Percentiles rank a stretch among this genome's conserved stretches.
These are phyloP conservation scores for Linderina pennispora DNA, from an alignment of 192 early-diverging fungal species.

Conservation along the genomic window DNA sequence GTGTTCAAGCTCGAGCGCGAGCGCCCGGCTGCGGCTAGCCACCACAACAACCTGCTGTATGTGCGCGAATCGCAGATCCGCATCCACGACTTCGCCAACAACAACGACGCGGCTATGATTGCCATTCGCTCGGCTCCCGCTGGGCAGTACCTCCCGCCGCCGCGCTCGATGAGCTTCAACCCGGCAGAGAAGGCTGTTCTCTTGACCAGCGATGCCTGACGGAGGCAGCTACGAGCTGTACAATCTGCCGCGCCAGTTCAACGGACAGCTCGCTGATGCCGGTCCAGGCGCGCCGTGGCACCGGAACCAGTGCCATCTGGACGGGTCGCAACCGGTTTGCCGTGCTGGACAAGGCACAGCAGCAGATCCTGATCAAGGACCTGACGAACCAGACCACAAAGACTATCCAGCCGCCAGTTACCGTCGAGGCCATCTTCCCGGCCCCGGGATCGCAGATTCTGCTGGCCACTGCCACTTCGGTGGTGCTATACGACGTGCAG, in stretches of 20 bases:
- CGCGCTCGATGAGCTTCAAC: conserved; percentile 87
- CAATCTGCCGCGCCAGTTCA: conserved; percentile 67
- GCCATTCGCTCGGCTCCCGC: conserved; percentile 66
- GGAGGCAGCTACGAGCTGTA: conserved; percentile 92
- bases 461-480: conserved; percentile 76
- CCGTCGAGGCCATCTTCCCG: conserved; percentile 83
- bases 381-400: conserved; percentile 83
- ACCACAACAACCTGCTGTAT: conserved; percentile 82
- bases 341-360: conserved; percentile 79
- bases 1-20: conserved; percentile 99
- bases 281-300: conserved; percentile 70
- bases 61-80: conserved; percentile 84
- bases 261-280: conserved; percentile 17
- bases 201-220: conserved; percentile 72
- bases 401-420: conserved; percentile 73
- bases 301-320: conserved; percentile 80
- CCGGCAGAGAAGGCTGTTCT: conserved; percentile 90
- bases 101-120: conserved; percentile 71
- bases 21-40: conserved; percentile 81
- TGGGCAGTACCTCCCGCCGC: conserved; percentile 65
- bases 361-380: conserved; percentile 85
- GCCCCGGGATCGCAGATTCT: conserved; percentile 79
- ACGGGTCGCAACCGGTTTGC: conserved; percentile 97
- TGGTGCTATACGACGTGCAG: conserved; percentile 90
- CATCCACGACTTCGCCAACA: conserved; percentile 71